Conservation (phyloP, 257 asterid species). For the Cruciata laevipes region DNA sequence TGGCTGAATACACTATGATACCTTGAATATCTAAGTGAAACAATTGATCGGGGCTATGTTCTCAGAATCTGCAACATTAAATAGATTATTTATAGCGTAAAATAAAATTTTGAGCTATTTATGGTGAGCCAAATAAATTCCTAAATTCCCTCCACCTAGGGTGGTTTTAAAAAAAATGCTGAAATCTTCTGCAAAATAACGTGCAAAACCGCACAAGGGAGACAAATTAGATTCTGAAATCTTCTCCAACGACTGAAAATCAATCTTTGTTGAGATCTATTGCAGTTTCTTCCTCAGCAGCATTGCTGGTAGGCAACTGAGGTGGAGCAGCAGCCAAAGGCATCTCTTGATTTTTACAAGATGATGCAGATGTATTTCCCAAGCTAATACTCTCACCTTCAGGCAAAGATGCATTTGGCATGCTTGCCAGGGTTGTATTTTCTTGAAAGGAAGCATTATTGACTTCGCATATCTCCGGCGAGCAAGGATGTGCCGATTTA, state of each 20-base stretch:
- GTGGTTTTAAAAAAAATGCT: too few species aligned
- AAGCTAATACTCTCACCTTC: constrained; percentile 22
- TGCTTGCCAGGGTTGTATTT: constrained; percentile 11
- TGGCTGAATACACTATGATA: too few species aligned
- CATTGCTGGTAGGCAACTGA: constrained; percentile 16
- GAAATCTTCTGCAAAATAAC: too few species aligned
- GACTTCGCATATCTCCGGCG: constrained; percentile 24
- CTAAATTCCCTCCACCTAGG: too few species aligned
- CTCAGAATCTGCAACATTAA: too few species aligned
- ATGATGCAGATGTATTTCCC: constrained; percentile 14
- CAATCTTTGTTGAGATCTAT: constrained; percentile 20
- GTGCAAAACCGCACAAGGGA: neutral
- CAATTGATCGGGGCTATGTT: too few species aligned
- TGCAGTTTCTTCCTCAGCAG: constrained; percentile 13
- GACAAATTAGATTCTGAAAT: neutral
- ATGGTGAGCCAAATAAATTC: too few species aligned
- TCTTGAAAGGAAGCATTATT: constrained; percentile 15
- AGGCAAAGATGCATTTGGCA: constrained; percentile 23
- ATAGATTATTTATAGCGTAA: too few species aligned
- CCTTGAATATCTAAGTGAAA: too few species aligned
- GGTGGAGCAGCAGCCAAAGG: constrained; percentile 18
- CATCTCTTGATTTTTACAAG: constrained; percentile 21
- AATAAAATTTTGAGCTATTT: too few species aligned
- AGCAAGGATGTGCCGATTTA: constrained; percentile 23
- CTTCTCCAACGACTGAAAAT: neutral